A percentile compares a stretch with the other conserved stretches of the same genome.
phyloP scores from a whole-genome alignment of 78 protist genomes.

The Dictyostelium discoideum region DNA sequence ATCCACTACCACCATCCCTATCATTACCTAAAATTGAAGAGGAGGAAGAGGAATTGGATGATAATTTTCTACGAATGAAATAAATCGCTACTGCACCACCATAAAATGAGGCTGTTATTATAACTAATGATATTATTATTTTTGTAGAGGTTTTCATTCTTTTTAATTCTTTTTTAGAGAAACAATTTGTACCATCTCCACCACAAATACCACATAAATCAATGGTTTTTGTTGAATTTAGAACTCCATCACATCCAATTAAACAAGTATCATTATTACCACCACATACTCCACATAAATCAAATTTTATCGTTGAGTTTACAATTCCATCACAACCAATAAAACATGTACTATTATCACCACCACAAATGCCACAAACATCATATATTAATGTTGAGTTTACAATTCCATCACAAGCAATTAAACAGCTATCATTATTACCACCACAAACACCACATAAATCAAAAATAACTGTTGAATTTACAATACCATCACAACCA shows the following conservation, averaged over 20 bases:
- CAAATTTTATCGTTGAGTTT: neutral
- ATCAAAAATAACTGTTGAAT: conserved; percentile 28
- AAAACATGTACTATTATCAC: conserved; percentile 14
- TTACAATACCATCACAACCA: conserved; percentile 88
- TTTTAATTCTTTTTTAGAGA: conserved; percentile 1
- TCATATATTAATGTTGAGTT: neutral
- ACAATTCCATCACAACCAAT: conserved; percentile 45
- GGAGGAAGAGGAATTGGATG: neutral
- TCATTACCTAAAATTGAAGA: neutral
- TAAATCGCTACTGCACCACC: neutral
- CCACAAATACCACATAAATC: conserved; percentile 86
- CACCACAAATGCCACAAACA: conserved; percentile 53
- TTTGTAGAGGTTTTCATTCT: neutral
- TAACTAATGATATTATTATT: neutral
- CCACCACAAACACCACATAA: conserved; percentile 86
- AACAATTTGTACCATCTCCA: conserved; percentile 75
- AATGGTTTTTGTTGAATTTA: neutral
- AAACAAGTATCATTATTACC: conserved; percentile 65
- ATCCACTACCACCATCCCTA: neutral
- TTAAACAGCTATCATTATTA: neutral
- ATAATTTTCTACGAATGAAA: neutral
- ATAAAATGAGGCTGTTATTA: conserved; percentile 24
- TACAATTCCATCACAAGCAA: conserved; percentile 62
- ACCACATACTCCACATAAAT: conserved; percentile 76
- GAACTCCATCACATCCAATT: conserved; percentile 67